Evolutionary conservation across 805 yeast genomes (phyloP), one percentile per base, ranked within the genome.

Genomic region (Tetrapisispora iriomotensis): DNA sequence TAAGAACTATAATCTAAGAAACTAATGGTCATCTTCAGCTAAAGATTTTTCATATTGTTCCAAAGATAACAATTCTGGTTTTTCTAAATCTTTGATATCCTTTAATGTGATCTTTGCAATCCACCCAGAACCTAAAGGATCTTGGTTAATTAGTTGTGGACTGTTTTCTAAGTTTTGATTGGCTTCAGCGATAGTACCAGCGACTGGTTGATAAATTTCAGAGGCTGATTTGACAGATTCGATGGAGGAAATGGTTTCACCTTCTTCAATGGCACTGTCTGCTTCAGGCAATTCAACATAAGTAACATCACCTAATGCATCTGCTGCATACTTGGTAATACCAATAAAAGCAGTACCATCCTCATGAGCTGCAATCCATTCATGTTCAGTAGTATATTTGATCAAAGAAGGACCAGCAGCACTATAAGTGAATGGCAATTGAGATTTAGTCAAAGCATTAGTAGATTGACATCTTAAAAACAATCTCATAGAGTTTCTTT

Each of bases 121-220:
- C 96, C 96, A 90, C 27, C 94, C 97, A 42, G 77, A 78, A 40
- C 96, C 96, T 78, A 83, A 71, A 36, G 98, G 96, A 56, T 87
- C 96, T 47, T 67, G 64, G 65, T 88, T 90, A 54, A 92, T 75
- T 51, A 86, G 67, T 42, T 77, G 78, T 26, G 98, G 96, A 44
- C 71, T 66, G 37, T 73, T 74, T 46, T 75, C 80, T 49, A 92
- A 71, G 19, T 56, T 61, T 27, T 67, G 72, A 65, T 92, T 92
- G 48, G 77, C 74, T 49, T 78, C 95, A 36, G 77, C 45, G 27
- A 92, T 69, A 48, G 73, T 80, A 36, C 95, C 96, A 13, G 71
- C 64, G 22, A 86, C 82, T 37, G 98, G 98, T 15, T 87, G 68
- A 64, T 88, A 90, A 46, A 92, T 81, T 57, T 92, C 98, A 48